Conservation (phyloP, 805 yeast species). For the Suhomyces sp. region DNA sequence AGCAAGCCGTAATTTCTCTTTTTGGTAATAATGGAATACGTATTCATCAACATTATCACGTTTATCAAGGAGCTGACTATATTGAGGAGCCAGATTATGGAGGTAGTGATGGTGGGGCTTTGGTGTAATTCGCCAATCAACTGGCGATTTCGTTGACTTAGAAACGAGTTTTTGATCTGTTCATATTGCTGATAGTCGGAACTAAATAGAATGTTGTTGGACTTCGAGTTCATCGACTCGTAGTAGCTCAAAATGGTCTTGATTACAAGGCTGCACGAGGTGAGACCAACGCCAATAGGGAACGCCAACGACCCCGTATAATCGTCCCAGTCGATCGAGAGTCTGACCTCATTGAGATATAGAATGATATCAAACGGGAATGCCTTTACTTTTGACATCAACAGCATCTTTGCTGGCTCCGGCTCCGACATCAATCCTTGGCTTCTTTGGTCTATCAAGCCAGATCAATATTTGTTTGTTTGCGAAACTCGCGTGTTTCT, state of each 20-base stretch:
- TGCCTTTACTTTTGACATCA: conserved; percentile 25
- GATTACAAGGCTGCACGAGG: conserved; percentile 17
- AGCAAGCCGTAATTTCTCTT: conserved; percentile 31
- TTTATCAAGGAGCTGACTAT: conserved; percentile 6
- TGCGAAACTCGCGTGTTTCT: not conserved
- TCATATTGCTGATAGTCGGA: conserved; percentile 36
- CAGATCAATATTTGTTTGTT: not conserved
- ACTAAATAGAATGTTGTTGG: conserved; percentile 32
- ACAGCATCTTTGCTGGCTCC: conserved; percentile 17
- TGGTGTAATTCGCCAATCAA: conserved; percentile 1
- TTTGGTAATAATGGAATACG: conserved; percentile 14
- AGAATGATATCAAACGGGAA: conserved; percentile 37
- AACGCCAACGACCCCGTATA: conserved; percentile 27
- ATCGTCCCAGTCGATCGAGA: conserved; percentile 43
- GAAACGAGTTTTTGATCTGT: conserved; percentile 17
- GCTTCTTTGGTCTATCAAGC: not conserved
- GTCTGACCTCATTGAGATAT: conserved; percentile 32
- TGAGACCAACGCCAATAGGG: conserved; percentile 27
- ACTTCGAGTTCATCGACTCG: conserved; percentile 21
- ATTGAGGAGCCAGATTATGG: conserved; percentile 18
- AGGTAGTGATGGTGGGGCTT: conserved; percentile 7
- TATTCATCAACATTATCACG: conserved; percentile 6
- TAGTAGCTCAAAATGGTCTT: conserved; percentile 25
- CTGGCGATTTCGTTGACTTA: conserved; percentile 1
- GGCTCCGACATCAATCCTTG: not conserved